Conservation (phyloP, 495 filamentous ascomycete genomes). For the Tuber umbilicatum region DNA sequence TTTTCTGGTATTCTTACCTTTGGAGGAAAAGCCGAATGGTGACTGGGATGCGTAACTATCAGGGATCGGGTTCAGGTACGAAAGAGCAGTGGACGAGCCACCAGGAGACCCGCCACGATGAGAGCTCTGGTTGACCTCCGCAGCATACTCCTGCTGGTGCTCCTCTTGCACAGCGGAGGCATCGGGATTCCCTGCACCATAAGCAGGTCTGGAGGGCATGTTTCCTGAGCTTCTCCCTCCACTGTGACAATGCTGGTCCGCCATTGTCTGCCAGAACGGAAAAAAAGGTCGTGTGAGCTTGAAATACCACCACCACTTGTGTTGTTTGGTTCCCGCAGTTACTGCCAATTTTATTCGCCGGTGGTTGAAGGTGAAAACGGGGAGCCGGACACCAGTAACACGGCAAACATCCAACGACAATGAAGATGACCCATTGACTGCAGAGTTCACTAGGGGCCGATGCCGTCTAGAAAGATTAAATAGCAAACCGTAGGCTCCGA, state of each 20-base stretch:
- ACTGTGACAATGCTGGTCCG: neutral
- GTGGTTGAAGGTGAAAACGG: neutral
- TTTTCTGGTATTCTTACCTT: neutral
- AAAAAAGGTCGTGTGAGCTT: neutral
- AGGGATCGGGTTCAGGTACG: neutral
- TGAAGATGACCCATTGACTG: constrained; percentile 2
- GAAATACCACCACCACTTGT: neutral
- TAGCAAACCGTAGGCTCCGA: neutral
- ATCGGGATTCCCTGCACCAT: neutral
- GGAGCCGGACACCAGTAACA: neutral
- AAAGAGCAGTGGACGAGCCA: neutral
- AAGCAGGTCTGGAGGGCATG: neutral
- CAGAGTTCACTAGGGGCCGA: neutral
- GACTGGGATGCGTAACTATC: neutral
- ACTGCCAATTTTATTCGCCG: neutral
- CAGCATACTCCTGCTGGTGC: neutral
- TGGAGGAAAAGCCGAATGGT: neutral
- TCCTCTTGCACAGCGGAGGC: neutral
- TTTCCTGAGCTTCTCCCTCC: neutral
- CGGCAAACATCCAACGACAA: neutral
- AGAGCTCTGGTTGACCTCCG: neutral
- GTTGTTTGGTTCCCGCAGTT: neutral
- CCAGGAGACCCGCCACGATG: neutral
- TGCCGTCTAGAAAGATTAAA: constrained; percentile 1
- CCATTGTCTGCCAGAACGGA: neutral